Conservation (phyloP, 768 basidiomycete genomes). For the Crucibulum laeve region DNA sequence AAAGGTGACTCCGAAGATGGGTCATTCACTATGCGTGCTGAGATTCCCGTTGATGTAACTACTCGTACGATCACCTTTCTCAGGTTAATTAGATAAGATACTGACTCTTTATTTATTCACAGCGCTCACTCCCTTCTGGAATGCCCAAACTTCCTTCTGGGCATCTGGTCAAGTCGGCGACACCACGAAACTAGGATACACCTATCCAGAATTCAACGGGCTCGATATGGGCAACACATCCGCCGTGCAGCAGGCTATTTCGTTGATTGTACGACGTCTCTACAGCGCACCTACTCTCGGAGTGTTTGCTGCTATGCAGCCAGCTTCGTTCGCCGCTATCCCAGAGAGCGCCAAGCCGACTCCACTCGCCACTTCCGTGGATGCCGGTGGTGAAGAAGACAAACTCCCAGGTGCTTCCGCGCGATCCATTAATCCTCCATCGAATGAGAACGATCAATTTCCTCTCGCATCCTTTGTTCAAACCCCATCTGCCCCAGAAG, state of each 20-base stretch:
- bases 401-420: too few relatives aligned
- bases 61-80: slow-evolving; percentile 16
- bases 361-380: background rate
- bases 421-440: background rate
- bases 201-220: slow-evolving; percentile 47
- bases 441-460: background rate
- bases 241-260: slow-evolving; percentile 26
- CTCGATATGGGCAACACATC: slow-evolving; percentile 22
- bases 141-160: slow-evolving; percentile 33
- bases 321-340: background rate
- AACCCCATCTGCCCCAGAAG: background rate
- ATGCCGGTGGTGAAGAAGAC: background rate
- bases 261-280: slow-evolving; percentile 26
- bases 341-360: too few relatives aligned
- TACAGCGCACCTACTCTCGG: slow-evolving; percentile 22
- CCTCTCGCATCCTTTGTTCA: background rate
- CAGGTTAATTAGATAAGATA: background rate
- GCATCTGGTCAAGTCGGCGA: slow-evolving; percentile 22
- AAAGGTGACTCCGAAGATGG: slow-evolving; percentile 21
- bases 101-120: background rate
- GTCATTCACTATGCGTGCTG: slow-evolving; percentile 25
- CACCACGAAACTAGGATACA: slow-evolving; percentile 34
- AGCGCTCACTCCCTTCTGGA: slow-evolving; percentile 48
- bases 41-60: slow-evolving; percentile 17
- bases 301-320: slow-evolving; percentile 1